Evolutionary conservation across 192 early-diverging fungal genomes (phyloP), one percentile per base, ranked within the genome.

Genomic region (Cetraspora pellucida): DNA sequence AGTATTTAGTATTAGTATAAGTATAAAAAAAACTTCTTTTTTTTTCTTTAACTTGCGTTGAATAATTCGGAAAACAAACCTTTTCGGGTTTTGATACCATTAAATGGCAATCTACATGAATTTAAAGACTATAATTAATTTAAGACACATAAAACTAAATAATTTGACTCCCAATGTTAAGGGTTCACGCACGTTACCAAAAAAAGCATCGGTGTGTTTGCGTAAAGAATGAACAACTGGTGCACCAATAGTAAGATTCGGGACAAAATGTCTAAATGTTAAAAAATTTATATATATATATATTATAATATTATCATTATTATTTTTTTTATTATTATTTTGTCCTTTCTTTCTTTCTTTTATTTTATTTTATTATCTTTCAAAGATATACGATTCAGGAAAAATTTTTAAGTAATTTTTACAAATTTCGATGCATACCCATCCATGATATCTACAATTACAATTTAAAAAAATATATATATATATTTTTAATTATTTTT

Each of bases 231-330:
- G 89, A 80, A 98, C 93, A 55, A 98, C 91, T 21, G 97, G 97
- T 5, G 96, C 93, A 14, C 97, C 97, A 16, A 96, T 90, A 14
- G 97, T 97, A 49, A 98, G 84, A 85, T 98, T 98, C 65, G 97
- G 97, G 13, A 98, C 97, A 85, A 98, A 98, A 79, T 98, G 97
- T 10, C 97, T 92, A 82, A 37, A 37, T 64, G 46, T 21, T 10
- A 28, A 28, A 27, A 0, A 50, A 47, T 16, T 45, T 1, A 27
- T 21, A n/a, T 21, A 68, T 46, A 68, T 37, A 30, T 65, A 21
- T 10, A 44, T 6, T 30, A 64, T 64, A 27, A 43, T 49, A 49
- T 13, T 49, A 49, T 49, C 8, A 49, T 49, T 6, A 49, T 49
- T 10, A 49, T 49, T 0, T 49, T 13, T 13, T 49, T 13, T 49